Evolutionary conservation across 768 basidiomycete species (phyloP), one percentile per base, ranked within the genome.

Genomic region (Termitomyces sp.): DNA sequence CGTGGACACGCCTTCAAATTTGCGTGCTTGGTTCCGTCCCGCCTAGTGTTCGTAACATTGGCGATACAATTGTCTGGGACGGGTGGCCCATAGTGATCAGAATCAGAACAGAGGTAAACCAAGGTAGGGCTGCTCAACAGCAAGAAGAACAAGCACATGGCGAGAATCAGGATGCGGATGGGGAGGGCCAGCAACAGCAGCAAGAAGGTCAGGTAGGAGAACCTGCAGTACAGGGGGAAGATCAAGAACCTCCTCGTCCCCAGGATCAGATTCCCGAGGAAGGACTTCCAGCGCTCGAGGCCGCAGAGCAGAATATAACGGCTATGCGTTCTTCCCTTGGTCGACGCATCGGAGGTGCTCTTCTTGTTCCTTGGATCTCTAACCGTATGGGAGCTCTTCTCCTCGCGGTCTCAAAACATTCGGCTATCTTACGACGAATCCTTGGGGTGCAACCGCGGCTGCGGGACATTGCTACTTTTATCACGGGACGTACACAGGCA

Each of bases 321-420:
- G 72, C 84, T 62, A 80, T 82, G 20, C 77, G 81, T 18, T 74
- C 80, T 18, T 84, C 86, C 0, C 65, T 90, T 4, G 89, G 88
- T 1, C 80, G 88, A 13, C 73, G 82, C 63, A 69, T 92, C 48
- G 86, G 85, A 22, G 88, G 89, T 4, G 87, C 89, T 0, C 71
- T 92, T 18, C 71, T 86, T 58, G 75, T 88, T 52, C 90, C 90
- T 0, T 78, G 79, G 8, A 82, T 92, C 61, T 80, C 90, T 22
- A 82, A 73, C 48, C 63, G 75, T 47, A 88, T 89, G 87, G 90
- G 90, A 0, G 65, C 72, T 10, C 61, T 88, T 14, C 75, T 92
- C 3, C 71, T 82, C 40, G 75, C 75, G 24, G 65, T 88, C 4
- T 83, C 89, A 24, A 75, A 69, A 54, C 73, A 72, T 56, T 79